phyloP scores from a whole-genome alignment of 2,329 filamentous ascomycete genomes.

The Purpureocillium takamizusanense region DNA sequence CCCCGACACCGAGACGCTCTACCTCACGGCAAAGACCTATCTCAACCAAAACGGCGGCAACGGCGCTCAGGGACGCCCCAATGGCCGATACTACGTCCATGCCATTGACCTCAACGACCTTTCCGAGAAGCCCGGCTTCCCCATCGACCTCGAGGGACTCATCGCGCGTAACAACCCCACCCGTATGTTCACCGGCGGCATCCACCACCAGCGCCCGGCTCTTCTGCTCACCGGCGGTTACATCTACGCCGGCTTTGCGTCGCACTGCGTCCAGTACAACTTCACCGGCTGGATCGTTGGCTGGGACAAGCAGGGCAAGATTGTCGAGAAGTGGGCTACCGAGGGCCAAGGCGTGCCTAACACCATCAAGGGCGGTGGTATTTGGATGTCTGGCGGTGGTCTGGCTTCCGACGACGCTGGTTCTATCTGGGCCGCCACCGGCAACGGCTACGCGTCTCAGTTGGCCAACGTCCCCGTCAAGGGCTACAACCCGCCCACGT shows the following conservation, averaged over 20 bases:
- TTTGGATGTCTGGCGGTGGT: conserved; percentile 32
- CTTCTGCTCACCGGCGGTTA: conserved; percentile 34
- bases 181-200: conserved; percentile 42
- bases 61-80: conserved; percentile 21
- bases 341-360: conserved; percentile 28
- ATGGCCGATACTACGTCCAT: conserved; percentile 26
- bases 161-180: conserved; percentile 34
- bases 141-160: conserved; percentile 36
- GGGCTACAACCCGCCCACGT: conserved; percentile 26
- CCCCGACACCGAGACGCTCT: conserved; percentile 32
- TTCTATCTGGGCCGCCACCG: conserved; percentile 28
- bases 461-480: conserved; percentile 26
- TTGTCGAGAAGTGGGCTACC: conserved; percentile 30
- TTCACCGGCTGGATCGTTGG: conserved; percentile 45
- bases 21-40: conserved; percentile 35
- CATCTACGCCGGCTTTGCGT: conserved; percentile 44
- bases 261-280: conserved; percentile 47
- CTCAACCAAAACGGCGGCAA: conserved; percentile 17
- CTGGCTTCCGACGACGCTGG: conserved; percentile 28
- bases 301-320: conserved; percentile 30
- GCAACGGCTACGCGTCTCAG: conserved; percentile 32
- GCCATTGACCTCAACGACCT: conserved; percentile 29
- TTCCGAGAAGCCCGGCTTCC: conserved; percentile 30
- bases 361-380: conserved; percentile 30
- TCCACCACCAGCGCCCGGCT: conserved; percentile 41